Conservation (phyloP, 352 stramenopile genomes). For the Pythium dissotocum region DNA sequence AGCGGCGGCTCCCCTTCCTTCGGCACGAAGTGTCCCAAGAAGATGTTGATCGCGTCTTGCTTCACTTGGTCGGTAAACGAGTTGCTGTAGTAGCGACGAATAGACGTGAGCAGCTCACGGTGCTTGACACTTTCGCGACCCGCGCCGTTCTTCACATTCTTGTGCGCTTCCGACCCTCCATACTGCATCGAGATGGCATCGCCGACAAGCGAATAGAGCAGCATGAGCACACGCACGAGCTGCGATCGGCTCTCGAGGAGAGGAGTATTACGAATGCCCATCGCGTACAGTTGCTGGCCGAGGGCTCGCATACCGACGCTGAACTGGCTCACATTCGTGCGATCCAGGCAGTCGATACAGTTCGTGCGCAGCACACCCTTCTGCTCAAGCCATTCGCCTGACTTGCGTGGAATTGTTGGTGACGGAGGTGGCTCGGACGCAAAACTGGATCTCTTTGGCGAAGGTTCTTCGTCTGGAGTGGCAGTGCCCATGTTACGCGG, state of each 20-base stretch:
- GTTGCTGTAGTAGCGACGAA: conserved; percentile 99
- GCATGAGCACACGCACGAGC: conserved; percentile 96
- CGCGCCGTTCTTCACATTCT: conserved; percentile 95
- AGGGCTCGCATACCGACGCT: conserved; percentile 90
- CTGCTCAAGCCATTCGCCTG: conserved; percentile 94
- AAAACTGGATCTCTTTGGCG: not conserved
- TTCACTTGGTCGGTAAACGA: conserved; percentile 98
- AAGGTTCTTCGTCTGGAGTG: not conserved
- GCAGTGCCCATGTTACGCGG: not conserved
- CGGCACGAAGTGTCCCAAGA: conserved; percentile 94
- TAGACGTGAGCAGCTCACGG: conserved; percentile 97
- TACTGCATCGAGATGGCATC: conserved; percentile 99
- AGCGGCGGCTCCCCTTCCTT: conserved; percentile 60
- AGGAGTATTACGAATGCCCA: conserved; percentile 93
- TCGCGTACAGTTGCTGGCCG: conserved; percentile 95
- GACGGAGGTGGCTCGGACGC: conserved; percentile 36
- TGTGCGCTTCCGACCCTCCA: conserved; percentile 98
- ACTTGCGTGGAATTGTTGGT: conserved; percentile 76
- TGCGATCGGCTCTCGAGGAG: conserved; percentile 87
- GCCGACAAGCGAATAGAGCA: conserved; percentile 98
- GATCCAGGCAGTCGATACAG: conserved; percentile 96
- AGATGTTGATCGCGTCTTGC: conserved; percentile 99
- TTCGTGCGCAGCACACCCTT: conserved; percentile 98
- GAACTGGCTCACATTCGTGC: conserved; percentile 88
- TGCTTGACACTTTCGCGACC: conserved; percentile 91